phyloP scores from a whole-genome alignment of 2,329 filamentous ascomycete genomes.

The Diaporthe sp. region DNA sequence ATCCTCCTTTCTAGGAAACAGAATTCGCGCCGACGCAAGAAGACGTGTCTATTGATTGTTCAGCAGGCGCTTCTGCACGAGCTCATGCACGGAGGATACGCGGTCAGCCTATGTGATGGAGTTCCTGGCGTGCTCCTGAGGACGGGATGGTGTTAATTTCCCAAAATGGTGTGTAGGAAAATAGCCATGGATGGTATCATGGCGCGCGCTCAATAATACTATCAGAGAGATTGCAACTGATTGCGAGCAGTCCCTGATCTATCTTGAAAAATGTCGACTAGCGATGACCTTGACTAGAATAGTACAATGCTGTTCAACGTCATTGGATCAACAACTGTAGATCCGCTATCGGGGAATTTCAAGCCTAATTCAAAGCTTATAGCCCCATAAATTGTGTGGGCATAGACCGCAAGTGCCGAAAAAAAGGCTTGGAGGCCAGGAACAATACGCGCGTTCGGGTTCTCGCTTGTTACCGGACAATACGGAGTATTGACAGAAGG shows the following conservation, averaged over 20 bases:
- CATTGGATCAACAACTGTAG: neutral
- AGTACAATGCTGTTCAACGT: neutral
- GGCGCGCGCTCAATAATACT: neutral
- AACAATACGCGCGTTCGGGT: neutral
- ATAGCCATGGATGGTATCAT: neutral
- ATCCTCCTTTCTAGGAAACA: neutral
- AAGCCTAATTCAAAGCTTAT: conserved; percentile 28
- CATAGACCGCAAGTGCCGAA: neutral
- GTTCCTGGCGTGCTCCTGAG: no score
- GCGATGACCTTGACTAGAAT: neutral
- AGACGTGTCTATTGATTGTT: neutral
- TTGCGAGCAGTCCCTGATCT: neutral
- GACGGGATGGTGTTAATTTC: neutral
- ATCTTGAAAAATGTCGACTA: neutral
- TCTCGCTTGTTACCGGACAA: neutral
- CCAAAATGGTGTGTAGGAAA: neutral
- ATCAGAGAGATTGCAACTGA: neutral
- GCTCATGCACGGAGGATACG: neutral
- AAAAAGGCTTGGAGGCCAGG: neutral
- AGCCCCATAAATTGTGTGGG: neutral
- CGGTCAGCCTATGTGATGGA: neutral
- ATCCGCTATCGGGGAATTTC: conserved; percentile 11
- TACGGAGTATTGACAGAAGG: neutral
- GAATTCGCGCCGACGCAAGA: neutral
- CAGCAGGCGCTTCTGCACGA: neutral